Conservation (phyloP, 768 basidiomycete species). For the Termitomyces sp. region DNA sequence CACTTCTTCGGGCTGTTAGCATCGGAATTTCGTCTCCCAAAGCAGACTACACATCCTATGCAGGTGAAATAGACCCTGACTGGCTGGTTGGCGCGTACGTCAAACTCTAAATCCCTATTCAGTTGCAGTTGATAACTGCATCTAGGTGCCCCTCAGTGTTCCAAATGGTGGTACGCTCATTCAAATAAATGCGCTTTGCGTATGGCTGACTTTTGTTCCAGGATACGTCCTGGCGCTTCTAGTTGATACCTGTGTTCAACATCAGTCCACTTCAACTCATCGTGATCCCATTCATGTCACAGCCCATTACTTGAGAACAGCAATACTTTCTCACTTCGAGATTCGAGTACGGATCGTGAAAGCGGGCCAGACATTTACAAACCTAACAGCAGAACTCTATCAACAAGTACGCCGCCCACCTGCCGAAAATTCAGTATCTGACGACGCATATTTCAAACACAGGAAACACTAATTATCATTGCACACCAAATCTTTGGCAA, state of each 20-base stretch:
- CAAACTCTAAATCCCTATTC: background rate
- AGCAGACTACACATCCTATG: slow-evolving; percentile 19
- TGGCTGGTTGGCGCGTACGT: slow-evolving; percentile 44
- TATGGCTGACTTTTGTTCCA: slow-evolving; percentile 15
- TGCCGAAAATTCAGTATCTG: background rate
- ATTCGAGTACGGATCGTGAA: slow-evolving; percentile 44
- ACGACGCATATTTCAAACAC: background rate
- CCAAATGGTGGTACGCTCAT: slow-evolving; percentile 47
- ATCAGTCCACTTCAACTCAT: slow-evolving; percentile 39
- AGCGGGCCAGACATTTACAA: slow-evolving; percentile 46
- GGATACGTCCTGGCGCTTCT: slow-evolving; percentile 55
- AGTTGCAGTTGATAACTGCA: slow-evolving; percentile 2
- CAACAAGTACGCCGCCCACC: slow-evolving; percentile 37
- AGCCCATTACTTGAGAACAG: slow-evolving; percentile 49
- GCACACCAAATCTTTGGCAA: slow-evolving; percentile 53
- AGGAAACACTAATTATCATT: slow-evolving; percentile 43
- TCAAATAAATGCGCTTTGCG: background rate
- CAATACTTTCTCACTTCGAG: slow-evolving; percentile 34
- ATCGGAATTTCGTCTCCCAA: slow-evolving; percentile 12
- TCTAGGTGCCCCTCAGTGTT: slow-evolving; percentile 25
- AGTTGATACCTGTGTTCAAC: slow-evolving; percentile 46
- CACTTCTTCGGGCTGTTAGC: slow-evolving; percentile 29
- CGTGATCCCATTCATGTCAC: slow-evolving; percentile 55
- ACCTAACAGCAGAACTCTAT: slow-evolving; percentile 51
- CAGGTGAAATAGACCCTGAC: slow-evolving; percentile 36